A percentile compares a stretch with the other conserved stretches of the same genome.
phyloP scores from a whole-genome alignment of 2,329 filamentous ascomycete genomes.

The Trichoderma afroharzianum region DNA sequence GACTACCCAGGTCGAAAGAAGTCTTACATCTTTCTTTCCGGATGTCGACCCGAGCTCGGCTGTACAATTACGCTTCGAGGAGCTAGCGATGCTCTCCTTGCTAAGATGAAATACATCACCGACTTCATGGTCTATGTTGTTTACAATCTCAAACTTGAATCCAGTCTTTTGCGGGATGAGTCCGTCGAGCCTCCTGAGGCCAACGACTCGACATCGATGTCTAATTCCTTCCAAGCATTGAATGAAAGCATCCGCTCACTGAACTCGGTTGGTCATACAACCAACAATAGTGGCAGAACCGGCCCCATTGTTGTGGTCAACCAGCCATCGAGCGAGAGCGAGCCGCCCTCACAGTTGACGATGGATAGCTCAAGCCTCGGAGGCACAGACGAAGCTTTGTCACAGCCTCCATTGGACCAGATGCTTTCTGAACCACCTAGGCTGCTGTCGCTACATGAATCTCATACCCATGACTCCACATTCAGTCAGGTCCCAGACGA shows the following conservation, averaged over 20 bases:
- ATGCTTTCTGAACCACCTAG: conserved; percentile 27
- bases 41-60: conserved; percentile 82
- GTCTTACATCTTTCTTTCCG: conserved; percentile 93
- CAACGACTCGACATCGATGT: conserved; percentile 39
- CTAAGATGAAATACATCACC: conserved; percentile 84
- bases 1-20: conserved; percentile 73
- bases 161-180: conserved; percentile 88
- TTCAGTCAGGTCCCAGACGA: conserved; percentile 68
- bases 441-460: conserved; percentile 39
- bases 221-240: conserved; percentile 40
- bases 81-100: conserved; percentile 65
- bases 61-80: conserved; percentile 93
- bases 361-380: conserved; percentile 28
- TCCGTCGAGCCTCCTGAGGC: conserved; percentile 76
- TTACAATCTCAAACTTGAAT: conserved; percentile 95
- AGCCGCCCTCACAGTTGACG: conserved; percentile 34
- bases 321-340: conserved; percentile 37
- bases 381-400: conserved; percentile 29
- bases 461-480: conserved; percentile 41
- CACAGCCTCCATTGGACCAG: conserved; percentile 26
- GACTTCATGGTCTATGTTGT: conserved; percentile 99
- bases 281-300: conserved; percentile 26
- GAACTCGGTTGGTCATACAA: conserved; percentile 27
- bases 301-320: conserved; percentile 32
- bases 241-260: conserved; percentile 37